Evolutionary conservation across 495 filamentous ascomycete genomes (phyloP), one percentile per base, ranked within the genome.

Genomic region (Penicillium flavigenum): DNA sequence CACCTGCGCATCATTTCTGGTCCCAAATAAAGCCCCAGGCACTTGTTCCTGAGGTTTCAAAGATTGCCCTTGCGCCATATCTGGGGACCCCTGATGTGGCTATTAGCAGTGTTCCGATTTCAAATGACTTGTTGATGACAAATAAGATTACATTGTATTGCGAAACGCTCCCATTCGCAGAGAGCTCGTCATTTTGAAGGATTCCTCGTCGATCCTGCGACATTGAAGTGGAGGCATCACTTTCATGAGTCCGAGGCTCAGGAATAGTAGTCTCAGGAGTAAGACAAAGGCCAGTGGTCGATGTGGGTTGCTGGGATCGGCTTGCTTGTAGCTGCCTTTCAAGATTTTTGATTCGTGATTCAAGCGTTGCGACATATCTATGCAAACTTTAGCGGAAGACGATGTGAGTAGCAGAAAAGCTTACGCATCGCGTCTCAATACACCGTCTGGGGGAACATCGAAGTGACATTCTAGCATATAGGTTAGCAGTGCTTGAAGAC

Each of bases 341-440:
- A 5, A 59, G 50, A 6, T 1, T 24, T 22, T 48, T 26, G 4
- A 59, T 54, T 12, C 57, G 57, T 10, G 57, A 36, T 41, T 59
- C 57, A 3, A 59, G 43, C 4, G 57, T 59, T n/a, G 57, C 50
- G 14, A 59, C 57, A 43, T 59, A 59, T 49, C 57, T 59, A 17
- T 29, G 4, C 19, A 48, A 19, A 47, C 46, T 52, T 43, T 19
- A 43, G n/a, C 20, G 14, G n/a, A n/a, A 19, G 8, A 43, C 5
- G 3, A 9, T 20, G 41, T 4, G n/a, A 19, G n/a, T 1, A 5
- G 14, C 6, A 38, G 19, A 10, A 5, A 12, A 11, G 41, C 57
- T 32, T 32, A 59, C 57, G 50, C 57, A 42, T 59, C 50, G 9
- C 49, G 22, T 26, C 57, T 39, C 3, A 59, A 44, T 17, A 59